Evolutionary conservation across 1,284 basidiomycete genomes (phyloP).

Genomic region (Binderoboletus segoi): DNA sequence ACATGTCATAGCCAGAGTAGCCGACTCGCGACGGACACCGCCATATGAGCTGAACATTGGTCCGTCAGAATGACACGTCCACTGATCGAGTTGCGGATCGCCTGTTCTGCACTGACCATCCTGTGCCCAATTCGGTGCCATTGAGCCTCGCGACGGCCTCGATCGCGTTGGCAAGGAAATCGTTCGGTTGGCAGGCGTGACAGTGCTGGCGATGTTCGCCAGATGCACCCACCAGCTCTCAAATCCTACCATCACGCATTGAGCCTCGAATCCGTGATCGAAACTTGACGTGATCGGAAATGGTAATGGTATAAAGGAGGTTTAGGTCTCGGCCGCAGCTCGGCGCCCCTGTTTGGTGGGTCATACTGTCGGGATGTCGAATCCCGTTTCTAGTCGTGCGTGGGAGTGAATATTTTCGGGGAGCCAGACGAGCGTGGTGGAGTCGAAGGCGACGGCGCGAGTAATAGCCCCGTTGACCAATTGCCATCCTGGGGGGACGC

Average conservation of each 20-base stretch:
- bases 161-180: constrained; percentile 44
- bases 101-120: constrained; percentile 36
- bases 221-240: constrained; percentile 46
- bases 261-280: constrained; percentile 42
- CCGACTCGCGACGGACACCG: constrained; percentile 52
- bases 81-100: constrained; percentile 32
- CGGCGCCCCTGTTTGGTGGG: not conserved
- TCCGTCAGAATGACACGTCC: constrained; percentile 27
- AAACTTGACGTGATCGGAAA: constrained; percentile 39
- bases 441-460: too few relatives aligned
- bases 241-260: constrained; percentile 43
- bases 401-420: not conserved
- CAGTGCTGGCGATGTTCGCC: constrained; percentile 30
- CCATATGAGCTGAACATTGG: constrained; percentile 52
- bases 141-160: constrained; percentile 52
- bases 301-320: constrained; percentile 20
- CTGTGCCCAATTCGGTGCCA: constrained; percentile 39
- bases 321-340: constrained; percentile 14
- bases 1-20: constrained; percentile 59
- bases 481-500: too few relatives aligned
- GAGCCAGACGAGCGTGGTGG: not conserved
- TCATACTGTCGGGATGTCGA: not conserved
- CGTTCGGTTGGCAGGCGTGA: constrained; percentile 12
- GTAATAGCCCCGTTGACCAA: too few relatives aligned
- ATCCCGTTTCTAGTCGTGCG: not conserved